These are phyloP conservation scores for Pyrus pyrifolia DNA, from an alignment of 306 rosid species.

Conservation along the genomic window DNA sequence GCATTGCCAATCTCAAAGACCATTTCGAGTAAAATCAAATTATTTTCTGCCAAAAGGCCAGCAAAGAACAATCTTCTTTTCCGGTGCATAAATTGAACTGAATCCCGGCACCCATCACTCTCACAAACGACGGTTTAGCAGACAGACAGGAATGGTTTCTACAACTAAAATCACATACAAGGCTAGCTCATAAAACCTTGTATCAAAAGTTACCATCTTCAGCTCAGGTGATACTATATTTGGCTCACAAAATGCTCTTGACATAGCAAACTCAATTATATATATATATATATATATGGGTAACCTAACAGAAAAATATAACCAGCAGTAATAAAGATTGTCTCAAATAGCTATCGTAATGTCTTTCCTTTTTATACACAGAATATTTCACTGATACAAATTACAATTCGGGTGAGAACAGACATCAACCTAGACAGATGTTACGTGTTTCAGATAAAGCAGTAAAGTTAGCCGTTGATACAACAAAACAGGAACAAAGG, in stretches of 20 bases:
- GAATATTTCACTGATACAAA: neutral
- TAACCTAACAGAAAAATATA: neutral
- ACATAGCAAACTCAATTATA: neutral
- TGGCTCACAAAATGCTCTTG: neutral
- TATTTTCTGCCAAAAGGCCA: no score
- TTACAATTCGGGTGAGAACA: neutral
- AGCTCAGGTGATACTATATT: neutral
- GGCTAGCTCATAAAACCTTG: neutral
- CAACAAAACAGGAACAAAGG: slow-evolving; percentile 5
- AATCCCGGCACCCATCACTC: neutral
- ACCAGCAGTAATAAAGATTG: neutral
- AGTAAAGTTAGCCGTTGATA: neutral
- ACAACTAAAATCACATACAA: neutral
- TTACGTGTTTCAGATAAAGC: neutral
- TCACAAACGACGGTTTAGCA: neutral
- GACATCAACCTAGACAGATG: neutral
- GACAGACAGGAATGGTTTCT: neutral
- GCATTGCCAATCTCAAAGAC: no score
- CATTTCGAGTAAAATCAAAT: no score
- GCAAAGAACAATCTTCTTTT: no score
- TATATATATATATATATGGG: no score
- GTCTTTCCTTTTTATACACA: neutral
- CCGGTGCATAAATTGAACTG: no score
- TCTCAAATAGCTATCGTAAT: neutral
- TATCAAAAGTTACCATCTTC: neutral